Evolutionary conservation across 2,329 filamentous ascomycete genomes (phyloP).

Genomic region (Decorospora gaudefroyi): DNA sequence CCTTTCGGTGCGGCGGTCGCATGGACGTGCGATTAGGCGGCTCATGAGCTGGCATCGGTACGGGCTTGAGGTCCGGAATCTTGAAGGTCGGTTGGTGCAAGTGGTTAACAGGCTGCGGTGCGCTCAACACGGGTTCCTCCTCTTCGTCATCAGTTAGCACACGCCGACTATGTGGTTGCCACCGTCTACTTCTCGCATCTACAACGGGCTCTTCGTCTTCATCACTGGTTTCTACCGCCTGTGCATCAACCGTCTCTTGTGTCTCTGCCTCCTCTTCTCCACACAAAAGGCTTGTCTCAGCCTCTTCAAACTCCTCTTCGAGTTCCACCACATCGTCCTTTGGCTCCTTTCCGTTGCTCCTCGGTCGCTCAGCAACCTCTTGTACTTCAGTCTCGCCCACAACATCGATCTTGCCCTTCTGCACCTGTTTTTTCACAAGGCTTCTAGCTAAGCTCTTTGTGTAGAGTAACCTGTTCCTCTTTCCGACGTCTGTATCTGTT

Average conservation of each 20-base stretch:
- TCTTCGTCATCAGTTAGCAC: conserved; percentile 34
- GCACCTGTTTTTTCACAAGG: conserved; percentile 28
- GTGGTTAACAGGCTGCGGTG: conserved; percentile 1
- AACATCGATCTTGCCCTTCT: conserved; percentile 22
- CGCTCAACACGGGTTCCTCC: conserved; percentile 15
- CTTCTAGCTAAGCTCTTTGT: conserved; percentile 39
- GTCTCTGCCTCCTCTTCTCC: conserved; percentile 31
- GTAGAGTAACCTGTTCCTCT: conserved; percentile 27
- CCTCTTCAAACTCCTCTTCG: conserved; percentile 24
- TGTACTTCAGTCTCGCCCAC: conserved; percentile 18
- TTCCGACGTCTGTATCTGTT: conserved; percentile 23
- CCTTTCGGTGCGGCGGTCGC: conserved; percentile 33
- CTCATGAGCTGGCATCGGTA: neutral
- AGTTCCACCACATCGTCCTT: conserved; percentile 13
- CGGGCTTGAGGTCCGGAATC: conserved; percentile 10
- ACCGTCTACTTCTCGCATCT: conserved; percentile 21
- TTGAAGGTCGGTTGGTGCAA: conserved; percentile 9
- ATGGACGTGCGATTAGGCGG: conserved; percentile 25
- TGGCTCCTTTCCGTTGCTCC: conserved; percentile 10
- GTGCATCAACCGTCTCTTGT: conserved; percentile 4
- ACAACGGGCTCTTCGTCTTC: conserved; percentile 37
- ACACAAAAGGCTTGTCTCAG: conserved; percentile 40
- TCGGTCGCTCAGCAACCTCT: conserved; percentile 13
- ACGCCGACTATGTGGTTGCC: conserved; percentile 19
- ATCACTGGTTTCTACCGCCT: conserved; percentile 14